Percentiles rank a stretch among this genome's conserved stretches.
Conservation (phyloP, 2,329 filamentous ascomycete genomes). For the Biscogniauxia sp. region DNA sequence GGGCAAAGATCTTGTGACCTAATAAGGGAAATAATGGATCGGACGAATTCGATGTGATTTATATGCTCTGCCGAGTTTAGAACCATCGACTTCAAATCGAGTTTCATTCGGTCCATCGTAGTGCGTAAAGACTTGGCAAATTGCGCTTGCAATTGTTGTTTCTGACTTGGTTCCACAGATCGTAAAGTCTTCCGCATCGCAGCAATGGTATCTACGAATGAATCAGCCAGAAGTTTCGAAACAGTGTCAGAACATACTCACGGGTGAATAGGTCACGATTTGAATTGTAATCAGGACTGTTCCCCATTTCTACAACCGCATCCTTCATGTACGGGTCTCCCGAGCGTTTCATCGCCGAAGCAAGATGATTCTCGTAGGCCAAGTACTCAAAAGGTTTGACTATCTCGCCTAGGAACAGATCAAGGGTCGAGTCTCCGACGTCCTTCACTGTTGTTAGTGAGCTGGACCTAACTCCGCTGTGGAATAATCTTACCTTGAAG, state of each 20-base stretch:
- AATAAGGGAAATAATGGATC: slow-evolving; percentile 51
- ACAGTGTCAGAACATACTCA: slow-evolving; percentile 20
- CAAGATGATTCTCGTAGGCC: slow-evolving; percentile 50
- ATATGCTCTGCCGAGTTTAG: slow-evolving; percentile 40
- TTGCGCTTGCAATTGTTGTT: slow-evolving; percentile 38
- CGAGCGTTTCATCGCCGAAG: slow-evolving; percentile 42
- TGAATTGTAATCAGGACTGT: slow-evolving; percentile 45
- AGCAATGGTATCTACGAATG: slow-evolving; percentile 36
- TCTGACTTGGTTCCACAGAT: slow-evolving; percentile 35
- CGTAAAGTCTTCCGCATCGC: slow-evolving; percentile 50
- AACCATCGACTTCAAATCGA: slow-evolving; percentile 43
- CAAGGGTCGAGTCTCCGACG: slow-evolving; percentile 43
- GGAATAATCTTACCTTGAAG: slow-evolving; percentile 35
- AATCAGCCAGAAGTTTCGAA: slow-evolving; percentile 8
- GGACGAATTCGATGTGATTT: slow-evolving; percentile 50
- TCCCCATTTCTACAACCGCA: slow-evolving; percentile 35
- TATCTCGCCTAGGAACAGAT: slow-evolving; percentile 53
- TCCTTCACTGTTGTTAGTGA: slow-evolving; percentile 33
- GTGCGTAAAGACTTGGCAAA: slow-evolving; percentile 43
- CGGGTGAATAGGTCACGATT: slow-evolving; percentile 50
- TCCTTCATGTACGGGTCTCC: slow-evolving; percentile 44
- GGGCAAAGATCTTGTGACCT: slow-evolving; percentile 54
- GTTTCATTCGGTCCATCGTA: slow-evolving; percentile 54
- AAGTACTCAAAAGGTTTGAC: slow-evolving; percentile 47
- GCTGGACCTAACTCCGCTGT: neutral